Base-by-base conservation (phyloP, 441 rosid genomes). In the Erodium trifolium region DNA sequence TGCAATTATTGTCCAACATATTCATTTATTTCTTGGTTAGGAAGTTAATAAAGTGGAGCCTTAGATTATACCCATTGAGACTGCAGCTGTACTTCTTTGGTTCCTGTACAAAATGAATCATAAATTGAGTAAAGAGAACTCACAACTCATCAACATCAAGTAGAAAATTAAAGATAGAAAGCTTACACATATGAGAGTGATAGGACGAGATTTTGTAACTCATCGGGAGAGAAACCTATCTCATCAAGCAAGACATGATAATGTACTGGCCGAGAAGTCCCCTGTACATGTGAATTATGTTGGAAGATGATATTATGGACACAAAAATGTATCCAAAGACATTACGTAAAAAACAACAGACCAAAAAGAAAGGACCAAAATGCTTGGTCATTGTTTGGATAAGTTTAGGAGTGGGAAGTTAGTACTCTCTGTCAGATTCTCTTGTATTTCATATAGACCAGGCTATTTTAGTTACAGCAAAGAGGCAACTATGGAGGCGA, bases 221-320 rank as follows among this genome's bases (percentile, higher is more conserved):
- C 79, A 70, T 90, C 92, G 0, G 91, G 86, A 47, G 86, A 70
- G 84, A 94, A 90, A 77, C 98, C 98, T 73, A 90, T 90, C 80
- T 94, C 92, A 76, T 94, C 94, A n/a, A 87, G 73, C 85, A 94
- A 78, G 12, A 88, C 96, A 63, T 88, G 93, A 70, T 94, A 94
- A 70, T 92, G 99, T 5, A 93, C 88, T 0, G 96, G 98, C 83
- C 92, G 83, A 68, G 96, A 90, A 67, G 97, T 94, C 73, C 96
- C 99, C 97, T 90, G 68, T 72, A 51, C 16, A 63, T 12, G n/a
- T 23, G 3, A 31, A 47, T 60, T 31, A 55, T 14, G 4, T 13
- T 41, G 41, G 65, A 63, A 70, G 51, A 23, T 43, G 23, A 67
- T 23, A 78, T 57, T 10, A 53, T 43, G 49, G 29, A 51, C 23